Evolutionary conservation across 192 early-diverging fungal genomes (phyloP), one percentile per base, ranked within the genome.

Genomic region (Dissophora globulifera): DNA sequence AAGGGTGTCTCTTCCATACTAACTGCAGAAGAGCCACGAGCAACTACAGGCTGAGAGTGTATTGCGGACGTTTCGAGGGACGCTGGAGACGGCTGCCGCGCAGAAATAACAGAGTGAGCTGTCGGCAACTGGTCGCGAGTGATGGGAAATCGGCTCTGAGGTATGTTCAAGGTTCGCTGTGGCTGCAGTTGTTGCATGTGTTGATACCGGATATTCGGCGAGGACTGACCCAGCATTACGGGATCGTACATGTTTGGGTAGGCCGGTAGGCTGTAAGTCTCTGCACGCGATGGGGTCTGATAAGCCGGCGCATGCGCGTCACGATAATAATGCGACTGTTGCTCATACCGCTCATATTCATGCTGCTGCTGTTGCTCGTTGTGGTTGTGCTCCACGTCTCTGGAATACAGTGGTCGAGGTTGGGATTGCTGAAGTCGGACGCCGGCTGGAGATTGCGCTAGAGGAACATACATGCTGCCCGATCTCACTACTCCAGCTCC

Each of bases 301-400:
- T 71, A 58, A 0, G 42, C 45, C 22, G n/a, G 38, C 0, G 38
- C 47, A 31, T 10, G 52, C 12, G 38, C 40, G 10, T 66, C 64
- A 4, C 72, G 49, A 17, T 76, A 76, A 38, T 76, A 76, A 13
- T 51, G 58, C 4, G 62, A 32, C 33, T 62, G 72, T 13, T 76
- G 72, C 38, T 66, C 63, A 38, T 76, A 76, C 20, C 64, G 63
- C 38, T 65, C 62, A 32, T 75, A 75, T 13, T 56, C 51, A 31
- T 66, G 46, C 12, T 50, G 51, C 17, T 60, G 58, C 46, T 61
- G 63, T 31, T 62, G 71, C 29, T 50, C 55, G 7, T 46, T 29
- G 22, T 41, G 50, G 29, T 7, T 50, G 11, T 65, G 51, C n/a
- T 65, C 62, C n/a, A 31, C 1, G 19, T 59, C 43, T 45, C 53